Conservation (phyloP, 2,329 filamentous ascomycete genomes). For the Stachybotrys echinatus region DNA sequence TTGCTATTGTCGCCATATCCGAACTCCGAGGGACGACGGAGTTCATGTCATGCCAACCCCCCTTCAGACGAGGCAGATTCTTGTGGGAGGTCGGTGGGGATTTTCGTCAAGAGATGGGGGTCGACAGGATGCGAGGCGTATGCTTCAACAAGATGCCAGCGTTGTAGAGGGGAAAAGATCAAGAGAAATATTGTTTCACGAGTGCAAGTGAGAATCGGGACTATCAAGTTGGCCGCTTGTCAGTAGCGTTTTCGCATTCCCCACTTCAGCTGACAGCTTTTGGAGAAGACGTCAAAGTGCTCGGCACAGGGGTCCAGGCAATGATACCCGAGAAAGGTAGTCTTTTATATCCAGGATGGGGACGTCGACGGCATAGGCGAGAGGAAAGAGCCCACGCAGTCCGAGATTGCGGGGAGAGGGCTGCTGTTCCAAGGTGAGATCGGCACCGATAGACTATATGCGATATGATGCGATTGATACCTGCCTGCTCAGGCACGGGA, state of each 20-base stretch:
- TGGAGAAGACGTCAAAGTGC: neutral
- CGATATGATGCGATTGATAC: too few relatives aligned
- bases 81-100: too few relatives aligned
- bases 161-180: neutral
- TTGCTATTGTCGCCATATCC: slow-evolving; percentile 24
- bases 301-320: neutral
- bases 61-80: too few relatives aligned
- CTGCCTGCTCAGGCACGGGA: too few relatives aligned
- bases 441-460: too few relatives aligned
- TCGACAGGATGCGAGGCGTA: too few relatives aligned
- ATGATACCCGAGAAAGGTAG: too few relatives aligned
- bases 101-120: too few relatives aligned
- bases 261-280: neutral
- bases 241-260: neutral
- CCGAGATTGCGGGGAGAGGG: too few relatives aligned
- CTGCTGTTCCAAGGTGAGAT: too few relatives aligned
- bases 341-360: neutral
- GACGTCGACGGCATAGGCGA: neutral
- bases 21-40: neutral
- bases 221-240: neutral
- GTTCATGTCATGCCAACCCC: neutral
- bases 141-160: too few relatives aligned
- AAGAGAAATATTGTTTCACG: neutral
- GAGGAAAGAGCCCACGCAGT: neutral
- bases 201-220: neutral